These are phyloP conservation scores for Colletotrichum acutatum DNA, from an alignment of 2,329 filamentous ascomycete species.

Conservation along the genomic window DNA sequence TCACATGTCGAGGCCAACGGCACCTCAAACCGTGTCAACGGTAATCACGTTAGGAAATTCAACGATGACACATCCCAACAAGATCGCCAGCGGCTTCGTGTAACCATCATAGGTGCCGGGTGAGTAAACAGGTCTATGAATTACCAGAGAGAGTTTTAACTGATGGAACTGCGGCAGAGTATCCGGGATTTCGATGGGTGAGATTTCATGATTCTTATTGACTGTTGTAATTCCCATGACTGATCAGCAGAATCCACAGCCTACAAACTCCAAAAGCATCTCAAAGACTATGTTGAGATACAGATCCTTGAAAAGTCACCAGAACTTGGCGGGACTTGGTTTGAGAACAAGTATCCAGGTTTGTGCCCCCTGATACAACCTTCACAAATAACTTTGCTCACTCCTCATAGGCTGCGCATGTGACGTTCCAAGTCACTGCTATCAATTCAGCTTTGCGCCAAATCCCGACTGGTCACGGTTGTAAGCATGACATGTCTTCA, in stretches of 20 bases:
- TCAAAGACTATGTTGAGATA: conserved; percentile 37
- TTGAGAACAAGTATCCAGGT: conserved; percentile 48
- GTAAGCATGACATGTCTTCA: background rate
- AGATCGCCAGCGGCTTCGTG: background rate
- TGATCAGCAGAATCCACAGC: conserved; percentile 9
- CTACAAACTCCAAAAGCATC: conserved; percentile 37
- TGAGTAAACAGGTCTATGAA: background rate
- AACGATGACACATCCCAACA: background rate
- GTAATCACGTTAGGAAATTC: background rate
- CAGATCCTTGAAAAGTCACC: conserved; percentile 55
- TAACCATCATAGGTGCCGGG: conserved; percentile 1
- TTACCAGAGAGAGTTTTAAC: background rate
- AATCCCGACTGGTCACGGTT: conserved; percentile 53
- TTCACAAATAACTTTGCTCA: background rate
- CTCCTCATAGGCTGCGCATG: conserved; percentile 46
- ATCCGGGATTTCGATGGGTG: background rate
- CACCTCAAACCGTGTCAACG: background rate
- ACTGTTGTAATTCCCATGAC: background rate
- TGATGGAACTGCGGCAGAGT: background rate
- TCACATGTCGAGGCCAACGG: background rate
- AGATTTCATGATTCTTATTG: background rate
- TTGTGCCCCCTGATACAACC: background rate
- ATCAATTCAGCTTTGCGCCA: conserved; percentile 54
- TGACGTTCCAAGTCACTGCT: conserved; percentile 56
- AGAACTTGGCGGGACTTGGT: conserved; percentile 58